Evolutionary conservation across 768 basidiomycete species (phyloP).

Genomic region (Kwoniella pini): DNA sequence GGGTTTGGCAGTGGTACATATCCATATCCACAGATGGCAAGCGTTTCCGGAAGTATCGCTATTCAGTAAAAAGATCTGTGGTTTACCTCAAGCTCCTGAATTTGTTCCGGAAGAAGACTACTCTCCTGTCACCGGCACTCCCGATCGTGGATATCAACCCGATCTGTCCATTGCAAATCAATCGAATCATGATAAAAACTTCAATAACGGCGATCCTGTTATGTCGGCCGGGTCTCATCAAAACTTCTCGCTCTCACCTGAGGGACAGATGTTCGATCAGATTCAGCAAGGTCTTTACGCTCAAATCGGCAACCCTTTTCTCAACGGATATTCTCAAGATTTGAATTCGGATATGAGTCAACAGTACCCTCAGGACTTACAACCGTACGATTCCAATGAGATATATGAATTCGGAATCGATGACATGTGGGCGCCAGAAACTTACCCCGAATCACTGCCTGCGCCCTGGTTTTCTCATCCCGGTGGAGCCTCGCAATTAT

Average conservation of each 20-base stretch:
- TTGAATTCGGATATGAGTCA: background rate
- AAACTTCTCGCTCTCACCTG: too few species aligned
- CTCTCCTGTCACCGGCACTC: background rate
- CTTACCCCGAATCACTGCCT: slow-evolving; percentile 48
- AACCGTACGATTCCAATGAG: background rate
- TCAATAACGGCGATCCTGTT: too few species aligned
- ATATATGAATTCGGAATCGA: slow-evolving; percentile 13
- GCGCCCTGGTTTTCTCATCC: slow-evolving; percentile 49
- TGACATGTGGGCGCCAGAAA: slow-evolving; percentile 49
- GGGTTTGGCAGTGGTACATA: slow-evolving; percentile 49
- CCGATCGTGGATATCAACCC: slow-evolving; percentile 3
- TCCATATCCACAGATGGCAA: slow-evolving; percentile 53
- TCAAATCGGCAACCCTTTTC: background rate
- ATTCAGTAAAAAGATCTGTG: slow-evolving; percentile 53
- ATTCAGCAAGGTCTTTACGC: background rate
- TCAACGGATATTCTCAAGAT: background rate
- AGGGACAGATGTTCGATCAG: background rate
- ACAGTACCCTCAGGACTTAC: background rate
- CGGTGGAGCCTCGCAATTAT: slow-evolving; percentile 44
- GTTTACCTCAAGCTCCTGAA: slow-evolving; percentile 44
- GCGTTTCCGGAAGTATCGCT: slow-evolving; percentile 54
- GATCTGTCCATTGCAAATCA: too few species aligned
- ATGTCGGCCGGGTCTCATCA: too few species aligned
- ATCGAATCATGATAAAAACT: too few species aligned
- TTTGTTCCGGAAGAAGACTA: background rate